Percentiles rank a stretch among this genome's conserved stretches.
These are phyloP conservation scores for Penicillium sp. DNA, from an alignment of 2,329 filamentous ascomycete species.

Conservation along the genomic window DNA sequence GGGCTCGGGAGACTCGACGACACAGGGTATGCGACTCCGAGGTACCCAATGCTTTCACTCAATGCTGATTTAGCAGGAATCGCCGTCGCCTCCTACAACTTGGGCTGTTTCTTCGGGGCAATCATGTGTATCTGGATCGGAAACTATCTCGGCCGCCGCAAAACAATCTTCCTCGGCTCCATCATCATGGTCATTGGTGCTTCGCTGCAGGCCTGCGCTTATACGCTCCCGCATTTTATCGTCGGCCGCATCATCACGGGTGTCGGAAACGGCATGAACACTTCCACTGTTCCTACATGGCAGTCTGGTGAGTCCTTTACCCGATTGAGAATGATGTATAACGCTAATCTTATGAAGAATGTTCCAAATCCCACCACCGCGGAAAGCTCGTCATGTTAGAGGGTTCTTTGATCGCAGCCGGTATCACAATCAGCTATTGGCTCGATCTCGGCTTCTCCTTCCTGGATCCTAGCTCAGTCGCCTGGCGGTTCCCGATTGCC, in stretches of 20 bases:
- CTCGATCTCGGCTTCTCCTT: constrained; percentile 52
- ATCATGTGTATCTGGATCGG: constrained; percentile 51
- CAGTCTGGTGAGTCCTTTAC: constrained; percentile 32
- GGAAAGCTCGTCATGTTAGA: constrained; percentile 52
- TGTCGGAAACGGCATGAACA: constrained; percentile 53
- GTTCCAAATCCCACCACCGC: constrained; percentile 47
- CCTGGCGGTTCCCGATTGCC: constrained; percentile 54
- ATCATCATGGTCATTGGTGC: constrained; percentile 51
- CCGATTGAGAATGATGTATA: accelerated
- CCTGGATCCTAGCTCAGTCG: constrained; percentile 42
- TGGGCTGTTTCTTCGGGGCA: constrained; percentile 52
- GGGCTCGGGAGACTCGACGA: constrained; percentile 48
- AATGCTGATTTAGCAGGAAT: constrained; percentile 31
- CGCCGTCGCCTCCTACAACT: constrained; percentile 44
- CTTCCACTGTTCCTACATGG: constrained; percentile 52
- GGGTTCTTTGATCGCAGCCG: constrained; percentile 48
- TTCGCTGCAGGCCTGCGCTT: constrained; percentile 48
- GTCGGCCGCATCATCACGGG: constrained; percentile 52
- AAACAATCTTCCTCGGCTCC: constrained; percentile 49
- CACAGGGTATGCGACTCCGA: constrained; percentile 23
- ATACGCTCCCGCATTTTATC: constrained; percentile 49
- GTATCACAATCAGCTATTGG: constrained; percentile 48
- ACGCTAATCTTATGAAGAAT: constrained; percentile 31
- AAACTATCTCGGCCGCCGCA: constrained; percentile 50
- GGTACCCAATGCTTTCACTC: background rate